Evolutionary conservation across 345 rosid genomes (phyloP), one percentile per base, ranked within the genome.

Genomic region (Cochlearia excelsa): DNA sequence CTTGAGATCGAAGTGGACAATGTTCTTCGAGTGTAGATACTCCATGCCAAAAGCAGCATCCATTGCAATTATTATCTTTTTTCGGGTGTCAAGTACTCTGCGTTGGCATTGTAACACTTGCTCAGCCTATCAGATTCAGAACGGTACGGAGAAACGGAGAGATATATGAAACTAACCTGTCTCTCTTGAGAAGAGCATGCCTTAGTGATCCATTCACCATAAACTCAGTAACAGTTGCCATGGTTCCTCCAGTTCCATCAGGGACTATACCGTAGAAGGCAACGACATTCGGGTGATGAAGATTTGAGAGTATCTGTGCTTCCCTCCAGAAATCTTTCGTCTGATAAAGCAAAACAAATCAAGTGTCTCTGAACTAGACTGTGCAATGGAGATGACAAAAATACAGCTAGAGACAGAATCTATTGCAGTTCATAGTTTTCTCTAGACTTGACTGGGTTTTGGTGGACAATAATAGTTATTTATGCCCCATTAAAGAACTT

Each of bases 31-130:
- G 65, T 84, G 90, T 75, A 84, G 53, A 77, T 84, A 84, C 74
- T 84, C 90, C 90, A 84, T 84, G 8, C 90, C 90, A 74, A 84
- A 84, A 73, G 90, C 87, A 59, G 85, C 85, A 68, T 84, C 87
- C 90, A 80, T 80, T 55, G 87, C 90, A 40, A 84, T 78, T 43
- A 80, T 69, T 58, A 75, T 80, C 77, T 75, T 82, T 68, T 70
- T 80, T 10, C 70, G 77, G 46, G 51, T 35, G 61, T 78, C 90
- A 26, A 84, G 82, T 16, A 16, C 23, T 53, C 91, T 84, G 75
- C 75, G 41, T 34, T 35, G 59, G 58, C 52, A 57, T 63, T 58
- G 27, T 46, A 11, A 16, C 23, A 30, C 56, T 10, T 23, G 2
- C 28, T 38, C 46, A 9, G 48, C 39, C 2, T 16, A 16, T 58